These are phyloP conservation scores for Oemleria cerasiformis DNA, from an alignment of 306 rosid species.

Conservation along the genomic window DNA sequence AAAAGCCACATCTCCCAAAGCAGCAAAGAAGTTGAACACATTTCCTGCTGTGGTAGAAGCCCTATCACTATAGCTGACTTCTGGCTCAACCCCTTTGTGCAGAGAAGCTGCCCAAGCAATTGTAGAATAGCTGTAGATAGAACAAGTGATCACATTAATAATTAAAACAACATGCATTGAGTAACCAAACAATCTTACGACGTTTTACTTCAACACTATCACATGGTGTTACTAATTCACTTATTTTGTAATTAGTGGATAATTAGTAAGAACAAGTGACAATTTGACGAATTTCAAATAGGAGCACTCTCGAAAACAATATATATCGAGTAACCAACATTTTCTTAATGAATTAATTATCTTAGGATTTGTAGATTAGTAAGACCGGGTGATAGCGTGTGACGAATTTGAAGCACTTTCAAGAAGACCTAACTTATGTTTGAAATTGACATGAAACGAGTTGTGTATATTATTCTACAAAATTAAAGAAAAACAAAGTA, in stretches of 20 bases:
- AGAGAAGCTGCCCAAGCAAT: conserved; percentile 38
- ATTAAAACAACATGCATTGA: neutral
- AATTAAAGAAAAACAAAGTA: neutral
- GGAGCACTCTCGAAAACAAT: too few relatives aligned
- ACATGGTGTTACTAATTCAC: neutral
- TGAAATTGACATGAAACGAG: neutral
- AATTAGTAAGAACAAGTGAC: too few relatives aligned
- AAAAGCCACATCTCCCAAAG: conserved; percentile 43
- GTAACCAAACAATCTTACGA: neutral
- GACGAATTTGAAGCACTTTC: neutral
- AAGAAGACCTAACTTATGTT: neutral
- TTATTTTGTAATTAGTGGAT: too few relatives aligned
- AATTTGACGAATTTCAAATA: too few relatives aligned
- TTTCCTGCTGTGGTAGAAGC: conserved; percentile 30
- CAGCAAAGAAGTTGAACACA: conserved; percentile 33
- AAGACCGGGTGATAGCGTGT: too few relatives aligned
- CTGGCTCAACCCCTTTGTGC: conserved; percentile 32
- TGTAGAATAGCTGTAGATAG: conserved; percentile 37
- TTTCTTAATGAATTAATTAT: too few relatives aligned
- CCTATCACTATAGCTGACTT: conserved; percentile 22
- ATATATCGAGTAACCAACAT: too few relatives aligned
- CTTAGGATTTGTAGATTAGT: too few relatives aligned
- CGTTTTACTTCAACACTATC: neutral
- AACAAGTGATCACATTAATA: neutral
- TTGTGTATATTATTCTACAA: too few relatives aligned